These are phyloP conservation scores for Cadophora luteo-olivacea DNA, from an alignment of 2,329 filamentous ascomycete genomes.

Conservation along the genomic window DNA sequence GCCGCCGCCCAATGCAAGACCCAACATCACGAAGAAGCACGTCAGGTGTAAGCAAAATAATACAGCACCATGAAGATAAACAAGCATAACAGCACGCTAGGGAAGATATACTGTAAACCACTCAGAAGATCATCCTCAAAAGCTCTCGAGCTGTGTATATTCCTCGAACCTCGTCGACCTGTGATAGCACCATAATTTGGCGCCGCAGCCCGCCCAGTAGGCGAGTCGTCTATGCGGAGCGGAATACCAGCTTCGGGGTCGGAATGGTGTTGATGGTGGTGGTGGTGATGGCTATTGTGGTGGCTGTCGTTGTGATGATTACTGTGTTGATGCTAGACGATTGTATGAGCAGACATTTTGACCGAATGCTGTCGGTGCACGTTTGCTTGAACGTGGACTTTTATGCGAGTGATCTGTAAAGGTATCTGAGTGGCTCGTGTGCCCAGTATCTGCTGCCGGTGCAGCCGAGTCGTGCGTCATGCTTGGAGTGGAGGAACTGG, in stretches of 20 bases:
- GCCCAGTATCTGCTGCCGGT: background rate
- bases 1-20: background rate
- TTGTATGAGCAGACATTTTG: background rate
- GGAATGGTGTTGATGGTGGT: background rate
- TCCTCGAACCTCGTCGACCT: background rate
- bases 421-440: background rate
- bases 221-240: background rate
- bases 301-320: background rate
- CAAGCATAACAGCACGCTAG: background rate
- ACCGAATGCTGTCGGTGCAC: too few relatives aligned
- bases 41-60: background rate
- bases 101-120: background rate
- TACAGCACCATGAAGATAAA: background rate
- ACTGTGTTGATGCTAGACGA: background rate
- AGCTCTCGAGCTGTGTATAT: background rate
- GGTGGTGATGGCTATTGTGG: background rate
- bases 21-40: background rate
- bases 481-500: background rate
- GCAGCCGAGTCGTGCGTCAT: constrained; percentile 2
- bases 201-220: background rate
- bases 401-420: background rate
- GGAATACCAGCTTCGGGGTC: background rate
- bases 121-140: background rate
- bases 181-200: background rate
- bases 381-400: background rate